A percentile compares a stretch with the other conserved stretches of the same genome.
These are phyloP conservation scores for Hyphodiscus sp. DNA, from an alignment of 2,329 filamentous ascomycete species.

Conservation along the genomic window DNA sequence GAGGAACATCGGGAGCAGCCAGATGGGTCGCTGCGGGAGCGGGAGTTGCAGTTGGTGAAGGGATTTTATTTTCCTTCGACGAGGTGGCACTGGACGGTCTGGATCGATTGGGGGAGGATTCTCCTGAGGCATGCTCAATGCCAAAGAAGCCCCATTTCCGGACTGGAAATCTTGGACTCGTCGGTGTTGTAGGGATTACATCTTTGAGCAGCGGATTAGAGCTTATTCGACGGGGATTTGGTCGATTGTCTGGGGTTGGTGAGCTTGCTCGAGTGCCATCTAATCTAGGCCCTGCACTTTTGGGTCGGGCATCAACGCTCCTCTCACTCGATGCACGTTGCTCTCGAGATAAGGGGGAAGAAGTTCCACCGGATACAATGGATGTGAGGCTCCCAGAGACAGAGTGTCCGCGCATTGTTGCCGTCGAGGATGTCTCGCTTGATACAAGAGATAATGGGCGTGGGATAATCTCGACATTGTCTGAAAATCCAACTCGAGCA, in stretches of 20 bases:
- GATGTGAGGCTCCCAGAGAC: constrained; percentile 70
- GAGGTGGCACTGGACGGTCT: constrained; percentile 38
- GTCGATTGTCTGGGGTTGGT: constrained; percentile 32
- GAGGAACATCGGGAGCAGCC: constrained; percentile 14
- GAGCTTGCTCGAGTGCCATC: constrained; percentile 31
- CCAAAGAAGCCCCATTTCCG: constrained; percentile 31
- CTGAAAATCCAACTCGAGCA: constrained; percentile 74
- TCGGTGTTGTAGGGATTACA: constrained; percentile 25
- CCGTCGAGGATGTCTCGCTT: constrained; percentile 74
- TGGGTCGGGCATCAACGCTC: constrained; percentile 50
- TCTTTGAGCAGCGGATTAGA: constrained; percentile 51
- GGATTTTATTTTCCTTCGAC: constrained; percentile 30
- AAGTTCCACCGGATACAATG: constrained; percentile 57
- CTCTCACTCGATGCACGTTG: constrained; percentile 36
- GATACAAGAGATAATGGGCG: constrained; percentile 79
- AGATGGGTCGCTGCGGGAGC: constrained; percentile 5
- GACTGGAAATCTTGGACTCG: constrained; percentile 26
- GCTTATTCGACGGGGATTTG: constrained; percentile 40
- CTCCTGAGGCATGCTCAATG: constrained; percentile 26
- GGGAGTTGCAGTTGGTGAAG: not conserved
- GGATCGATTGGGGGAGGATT: constrained; percentile 39
- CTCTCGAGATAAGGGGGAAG: constrained; percentile 33
- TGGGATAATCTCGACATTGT: constrained; percentile 76
- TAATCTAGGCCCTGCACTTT: constrained; percentile 65
- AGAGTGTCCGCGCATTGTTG: constrained; percentile 62